These are phyloP conservation scores for Anisodus acutangulus DNA, from an alignment of 257 asterid genomes.

Conservation along the genomic window DNA sequence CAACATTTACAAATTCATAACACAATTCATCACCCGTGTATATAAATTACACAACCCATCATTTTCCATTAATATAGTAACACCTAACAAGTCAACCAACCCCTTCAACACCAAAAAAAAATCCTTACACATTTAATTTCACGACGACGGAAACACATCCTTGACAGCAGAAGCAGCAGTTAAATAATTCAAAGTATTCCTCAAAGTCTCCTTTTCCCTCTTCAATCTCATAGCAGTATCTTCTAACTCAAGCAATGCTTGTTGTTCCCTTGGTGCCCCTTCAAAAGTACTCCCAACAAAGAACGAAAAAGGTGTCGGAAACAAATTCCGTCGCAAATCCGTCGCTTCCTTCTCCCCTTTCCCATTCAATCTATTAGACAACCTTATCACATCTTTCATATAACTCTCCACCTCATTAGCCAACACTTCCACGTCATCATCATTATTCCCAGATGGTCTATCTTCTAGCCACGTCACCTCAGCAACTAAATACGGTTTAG, in stretches of 20 bases:
- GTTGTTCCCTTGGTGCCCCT: slow-evolving; percentile 97
- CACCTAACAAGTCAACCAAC: neutral
- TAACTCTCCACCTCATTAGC: slow-evolving; percentile 76
- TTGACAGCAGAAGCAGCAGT: slow-evolving; percentile 96
- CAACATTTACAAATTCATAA: slow-evolving; percentile 43
- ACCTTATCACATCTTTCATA: slow-evolving; percentile 87
- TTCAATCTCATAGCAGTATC: slow-evolving; percentile 87
- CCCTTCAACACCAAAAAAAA: neutral
- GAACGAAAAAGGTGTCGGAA: slow-evolving; percentile 96
- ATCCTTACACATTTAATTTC: slow-evolving; percentile 17
- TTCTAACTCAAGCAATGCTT: slow-evolving; percentile 93
- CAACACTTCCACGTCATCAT: slow-evolving; percentile 67
- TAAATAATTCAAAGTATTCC: slow-evolving; percentile 88
- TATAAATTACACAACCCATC: slow-evolving; percentile 35
- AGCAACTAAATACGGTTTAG: slow-evolving; percentile 89
- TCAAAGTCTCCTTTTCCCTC: slow-evolving; percentile 93
- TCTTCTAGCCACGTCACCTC: slow-evolving; percentile 97
- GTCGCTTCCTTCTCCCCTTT: slow-evolving; percentile 83
- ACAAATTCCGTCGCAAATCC: slow-evolving; percentile 78
- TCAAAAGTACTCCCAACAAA: slow-evolving; percentile 93
- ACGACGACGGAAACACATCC: slow-evolving; percentile 90
- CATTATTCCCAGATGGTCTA: slow-evolving; percentile 71
- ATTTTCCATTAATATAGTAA: neutral
- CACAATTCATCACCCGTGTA: slow-evolving; percentile 26
- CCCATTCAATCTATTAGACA: slow-evolving; percentile 84